Evolutionary conservation across 2,329 filamentous ascomycete species (phyloP).

Genomic region (Talaromyces sp.): DNA sequence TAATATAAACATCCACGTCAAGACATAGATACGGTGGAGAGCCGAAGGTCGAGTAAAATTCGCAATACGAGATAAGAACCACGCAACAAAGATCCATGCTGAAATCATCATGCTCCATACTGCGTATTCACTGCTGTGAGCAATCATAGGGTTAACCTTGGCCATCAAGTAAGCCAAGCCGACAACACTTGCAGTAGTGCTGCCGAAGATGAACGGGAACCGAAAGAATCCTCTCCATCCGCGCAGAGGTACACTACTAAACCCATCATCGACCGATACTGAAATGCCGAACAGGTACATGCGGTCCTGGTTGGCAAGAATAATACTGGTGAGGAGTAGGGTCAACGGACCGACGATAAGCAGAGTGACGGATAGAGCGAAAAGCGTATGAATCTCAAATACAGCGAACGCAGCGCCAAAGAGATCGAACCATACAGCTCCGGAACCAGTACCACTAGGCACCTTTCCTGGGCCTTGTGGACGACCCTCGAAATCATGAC

Average conservation of each 20-base stretch:
- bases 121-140: slow-evolving; percentile 84
- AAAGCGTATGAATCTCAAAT: slow-evolving; percentile 75
- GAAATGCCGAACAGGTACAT: slow-evolving; percentile 80
- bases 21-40: slow-evolving; percentile 73
- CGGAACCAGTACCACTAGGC: slow-evolving; percentile 61
- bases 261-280: slow-evolving; percentile 57
- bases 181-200: slow-evolving; percentile 65
- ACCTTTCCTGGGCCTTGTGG: slow-evolving; percentile 58
- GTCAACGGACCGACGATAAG: slow-evolving; percentile 74
- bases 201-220: slow-evolving; percentile 69
- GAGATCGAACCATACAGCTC: slow-evolving; percentile 90
- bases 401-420: slow-evolving; percentile 77
- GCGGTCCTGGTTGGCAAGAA: slow-evolving; percentile 69
- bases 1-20: slow-evolving; percentile 78
- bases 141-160: slow-evolving; percentile 82
- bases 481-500: slow-evolving; percentile 61
- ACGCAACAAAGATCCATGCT: slow-evolving; percentile 74
- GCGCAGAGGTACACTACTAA: slow-evolving; percentile 60
- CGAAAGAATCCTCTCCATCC: slow-evolving; percentile 81
- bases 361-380: slow-evolving; percentile 80
- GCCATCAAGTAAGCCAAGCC: slow-evolving; percentile 70
- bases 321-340: slow-evolving; percentile 64
- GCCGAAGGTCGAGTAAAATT: slow-evolving; percentile 80
- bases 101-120: slow-evolving; percentile 87
- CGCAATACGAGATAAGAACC: slow-evolving; percentile 75